Conservation (phyloP, 306 rosid species). For the Ochetophila trinervis region DNA sequence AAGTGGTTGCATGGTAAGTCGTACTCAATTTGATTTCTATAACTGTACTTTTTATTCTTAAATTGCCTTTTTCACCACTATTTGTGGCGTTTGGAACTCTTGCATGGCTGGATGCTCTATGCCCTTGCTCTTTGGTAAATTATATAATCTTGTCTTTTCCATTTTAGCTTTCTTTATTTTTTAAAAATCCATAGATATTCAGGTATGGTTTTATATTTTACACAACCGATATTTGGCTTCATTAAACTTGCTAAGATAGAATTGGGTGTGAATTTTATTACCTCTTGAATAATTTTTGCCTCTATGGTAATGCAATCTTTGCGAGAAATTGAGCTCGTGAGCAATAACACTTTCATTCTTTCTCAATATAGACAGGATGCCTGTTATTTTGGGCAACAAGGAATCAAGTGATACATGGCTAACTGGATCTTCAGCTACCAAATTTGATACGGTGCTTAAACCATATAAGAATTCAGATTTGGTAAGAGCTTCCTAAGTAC, state of each 20-base stretch:
- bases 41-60: not conserved
- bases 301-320: slow-evolving; percentile 1
- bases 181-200: too few relatives aligned
- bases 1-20: slow-evolving; percentile 86
- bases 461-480: slow-evolving; percentile 71
- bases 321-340: slow-evolving; percentile 18
- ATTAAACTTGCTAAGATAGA: not conserved
- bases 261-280: not conserved
- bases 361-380: slow-evolving; percentile 75
- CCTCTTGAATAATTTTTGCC: not conserved
- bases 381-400: slow-evolving; percentile 79
- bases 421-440: slow-evolving; percentile 45
- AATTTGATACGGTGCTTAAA: slow-evolving; percentile 53
- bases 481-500: slow-evolving; percentile 42
- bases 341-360: slow-evolving; percentile 19
- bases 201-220: too few relatives aligned
- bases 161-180: too few relatives aligned
- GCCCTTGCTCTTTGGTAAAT: not conserved
- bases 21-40: slow-evolving; percentile 6
- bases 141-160: too few relatives aligned
- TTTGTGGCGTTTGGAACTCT: not conserved
- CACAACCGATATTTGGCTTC: too few relatives aligned
- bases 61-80: not conserved
- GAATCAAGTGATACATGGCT: slow-evolving; percentile 71
- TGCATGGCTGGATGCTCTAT: not conserved